Evolutionary conservation across 176 grass and related monocot genomes (phyloP).

Genomic region (Microstegium vimineum): DNA sequence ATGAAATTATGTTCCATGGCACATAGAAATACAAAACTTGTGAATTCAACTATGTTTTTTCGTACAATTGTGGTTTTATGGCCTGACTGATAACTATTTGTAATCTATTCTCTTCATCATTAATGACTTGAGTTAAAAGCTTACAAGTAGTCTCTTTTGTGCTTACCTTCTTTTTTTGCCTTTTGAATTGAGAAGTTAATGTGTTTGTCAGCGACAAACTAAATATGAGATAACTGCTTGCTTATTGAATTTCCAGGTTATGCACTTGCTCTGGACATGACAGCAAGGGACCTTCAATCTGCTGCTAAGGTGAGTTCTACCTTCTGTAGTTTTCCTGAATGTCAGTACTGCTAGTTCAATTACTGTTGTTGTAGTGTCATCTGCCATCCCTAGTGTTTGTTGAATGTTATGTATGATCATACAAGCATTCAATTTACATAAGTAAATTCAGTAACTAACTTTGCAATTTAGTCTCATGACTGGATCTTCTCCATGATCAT

Average conservation of each 20-base stretch:
- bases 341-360: background rate
- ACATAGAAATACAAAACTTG: background rate
- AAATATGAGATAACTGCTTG: background rate
- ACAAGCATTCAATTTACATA: background rate
- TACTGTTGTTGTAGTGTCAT: background rate
- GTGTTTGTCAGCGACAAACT: no score
- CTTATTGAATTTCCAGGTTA: constrained; percentile 55
- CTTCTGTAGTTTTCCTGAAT: background rate
- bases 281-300: constrained; percentile 90
- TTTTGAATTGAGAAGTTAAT: no score
- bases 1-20: background rate
- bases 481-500: background rate
- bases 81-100: background rate
- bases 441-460: background rate
- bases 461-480: background rate
- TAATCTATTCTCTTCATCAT: background rate
- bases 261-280: constrained; percentile 98
- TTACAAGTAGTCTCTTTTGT: no score
- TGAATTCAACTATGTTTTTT: background rate
- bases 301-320: constrained; percentile 55
- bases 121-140: background rate
- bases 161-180: no score
- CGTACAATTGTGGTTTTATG: background rate
- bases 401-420: background rate
- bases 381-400: background rate